Base-by-base conservation (phyloP, 2,329 filamentous ascomycete species). In the Aspergillaceae sp. region DNA sequence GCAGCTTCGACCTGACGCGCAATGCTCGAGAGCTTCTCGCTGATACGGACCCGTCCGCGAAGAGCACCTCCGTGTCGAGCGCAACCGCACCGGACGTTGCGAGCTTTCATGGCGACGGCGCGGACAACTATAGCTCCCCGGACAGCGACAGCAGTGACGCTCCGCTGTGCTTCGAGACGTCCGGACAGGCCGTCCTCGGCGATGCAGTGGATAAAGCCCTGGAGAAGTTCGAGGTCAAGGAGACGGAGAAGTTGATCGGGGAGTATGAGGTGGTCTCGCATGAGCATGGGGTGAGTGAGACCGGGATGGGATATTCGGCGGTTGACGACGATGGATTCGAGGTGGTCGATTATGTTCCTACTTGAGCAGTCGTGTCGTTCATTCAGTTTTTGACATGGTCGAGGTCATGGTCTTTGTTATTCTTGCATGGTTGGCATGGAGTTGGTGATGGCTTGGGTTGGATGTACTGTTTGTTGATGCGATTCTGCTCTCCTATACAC, bases 171-270 rank as follows among this genome's bases (percentile, higher is more conserved):
- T 19, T 71, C 64, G 77, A 80, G 49, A 70, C 73, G 8, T 56
- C 65, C 3, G 78, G 78, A 36, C 76, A 75, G 62, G 76, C 78
- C 57, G 73, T 82, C 58, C 68, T 82, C 42, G 74, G 75, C 48
- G 68, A 69, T 10, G 78, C 79, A 7, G 67, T 82, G 32, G 72
- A 69, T 46, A 74, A 78, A 61, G 79, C 79, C 1, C 74, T 81
- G 36, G 74, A 79, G 67, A 73, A 72, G 51, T 82, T 74, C 57
- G 78, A 82, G 65, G 75, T 73, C 50, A 74, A 74, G 55, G 74
- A 79, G 64, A 81, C 77, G 2, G 76, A 79, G 63, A 78, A 79
- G 65, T 61, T 82, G 41, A 74, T 79, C 60, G 76, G 74, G 65
- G 78, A 82, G 65, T 82, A 81, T 55, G 78, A 81, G 57, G 71